These are phyloP conservation scores for Acanthamoeba healyi DNA, from an alignment of 208 protist genomes.

Conservation along the genomic window DNA sequence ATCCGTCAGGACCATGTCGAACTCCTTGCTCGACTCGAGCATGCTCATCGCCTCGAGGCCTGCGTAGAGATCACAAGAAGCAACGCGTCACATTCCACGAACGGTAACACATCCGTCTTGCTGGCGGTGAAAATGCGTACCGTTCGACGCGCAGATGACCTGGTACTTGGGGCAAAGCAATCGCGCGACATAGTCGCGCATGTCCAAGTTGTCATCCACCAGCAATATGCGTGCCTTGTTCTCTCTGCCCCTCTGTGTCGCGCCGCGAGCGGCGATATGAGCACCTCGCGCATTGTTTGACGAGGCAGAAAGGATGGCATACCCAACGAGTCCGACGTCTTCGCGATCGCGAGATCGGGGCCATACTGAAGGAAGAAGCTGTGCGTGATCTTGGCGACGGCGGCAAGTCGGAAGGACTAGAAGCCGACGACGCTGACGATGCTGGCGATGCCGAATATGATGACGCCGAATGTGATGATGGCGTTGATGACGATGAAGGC, in stretches of 20 bases:
- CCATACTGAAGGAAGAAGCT: background rate
- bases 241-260: background rate
- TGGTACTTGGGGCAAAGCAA: constrained; percentile 19
- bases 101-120: too few species aligned
- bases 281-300: too few species aligned
- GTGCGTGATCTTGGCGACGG: constrained; percentile 10
- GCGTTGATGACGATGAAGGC: background rate
- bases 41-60: constrained; percentile 48
- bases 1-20: background rate
- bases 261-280: too few species aligned
- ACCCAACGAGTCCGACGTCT: background rate
- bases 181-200: constrained; percentile 71
- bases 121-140: background rate
- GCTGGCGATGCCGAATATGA: background rate
- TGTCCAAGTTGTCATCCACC: constrained; percentile 75
- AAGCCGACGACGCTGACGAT: background rate
- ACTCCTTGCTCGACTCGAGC: background rate
- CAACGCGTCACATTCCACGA: too few species aligned
- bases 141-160: constrained; percentile 59
- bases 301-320: background rate
- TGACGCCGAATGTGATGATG: background rate
- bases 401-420: background rate
- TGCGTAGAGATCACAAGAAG: background rate
- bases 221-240: constrained; percentile 30
- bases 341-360: background rate